A percentile compares a stretch with the other conserved stretches of the same genome.
Evolutionary conservation across 495 filamentous ascomycete species (phyloP).

Genomic region (Xylaria bambusicola): DNA sequence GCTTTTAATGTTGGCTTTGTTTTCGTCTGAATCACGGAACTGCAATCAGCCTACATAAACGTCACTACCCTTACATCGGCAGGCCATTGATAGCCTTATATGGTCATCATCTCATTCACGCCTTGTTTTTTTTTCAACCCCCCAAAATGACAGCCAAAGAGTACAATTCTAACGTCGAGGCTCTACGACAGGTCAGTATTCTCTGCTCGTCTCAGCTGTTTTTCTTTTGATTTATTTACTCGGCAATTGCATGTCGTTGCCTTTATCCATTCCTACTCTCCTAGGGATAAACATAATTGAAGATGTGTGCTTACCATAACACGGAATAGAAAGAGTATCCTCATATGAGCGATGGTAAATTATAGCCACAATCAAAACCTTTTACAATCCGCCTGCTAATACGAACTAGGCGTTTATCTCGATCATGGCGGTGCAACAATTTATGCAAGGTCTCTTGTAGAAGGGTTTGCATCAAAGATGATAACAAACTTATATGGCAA

Average conservation of each 20-base stretch:
- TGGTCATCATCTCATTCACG: slow-evolving; percentile 2
- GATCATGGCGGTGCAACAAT: slow-evolving; percentile 78
- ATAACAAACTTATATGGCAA: slow-evolving; percentile 67
- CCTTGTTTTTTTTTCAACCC: neutral
- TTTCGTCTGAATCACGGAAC: slow-evolving; percentile 7
- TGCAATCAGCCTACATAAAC: neutral
- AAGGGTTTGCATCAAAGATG: slow-evolving; percentile 60
- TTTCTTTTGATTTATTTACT: neutral
- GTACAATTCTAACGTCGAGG: slow-evolving; percentile 43
- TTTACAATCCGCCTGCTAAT: slow-evolving; percentile 1
- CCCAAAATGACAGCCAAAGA: slow-evolving; percentile 27
- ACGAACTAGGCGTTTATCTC: slow-evolving; percentile 57
- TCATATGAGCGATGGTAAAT: slow-evolving; percentile 49
- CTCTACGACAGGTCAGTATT: slow-evolving; percentile 31
- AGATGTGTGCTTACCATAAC: neutral
- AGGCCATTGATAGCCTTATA: slow-evolving; percentile 4
- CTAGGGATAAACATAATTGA: no score
- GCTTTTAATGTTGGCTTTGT: slow-evolving; percentile 5
- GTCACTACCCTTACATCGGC: neutral
- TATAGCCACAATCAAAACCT: neutral
- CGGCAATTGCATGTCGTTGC: neutral
- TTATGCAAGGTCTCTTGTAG: slow-evolving; percentile 64
- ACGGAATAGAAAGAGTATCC: slow-evolving; percentile 43
- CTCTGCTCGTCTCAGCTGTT: no score
- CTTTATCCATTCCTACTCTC: no score